Evolutionary conservation across 441 rosid genomes (phyloP).

Genomic region (Macaranga tanarius): DNA sequence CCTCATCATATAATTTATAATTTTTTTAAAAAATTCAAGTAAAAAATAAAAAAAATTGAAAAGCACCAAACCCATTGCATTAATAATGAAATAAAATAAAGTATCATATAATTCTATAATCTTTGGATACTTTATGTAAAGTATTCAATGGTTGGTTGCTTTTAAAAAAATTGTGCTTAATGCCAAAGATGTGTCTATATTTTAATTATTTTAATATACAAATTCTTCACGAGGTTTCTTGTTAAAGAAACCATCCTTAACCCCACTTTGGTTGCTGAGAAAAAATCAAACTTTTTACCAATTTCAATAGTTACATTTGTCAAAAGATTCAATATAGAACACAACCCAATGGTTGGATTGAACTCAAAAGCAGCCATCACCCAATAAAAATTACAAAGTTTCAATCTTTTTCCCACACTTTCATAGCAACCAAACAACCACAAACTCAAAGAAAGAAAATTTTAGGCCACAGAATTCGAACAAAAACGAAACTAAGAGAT

Average conservation of each 20-base stretch:
- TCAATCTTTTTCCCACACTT: not conserved
- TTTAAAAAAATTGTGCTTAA: not conserved
- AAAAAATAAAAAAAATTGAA: too few species aligned
- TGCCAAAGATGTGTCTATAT: not conserved
- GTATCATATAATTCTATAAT: not conserved
- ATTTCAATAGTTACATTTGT: not conserved
- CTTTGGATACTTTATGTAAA: not conserved
- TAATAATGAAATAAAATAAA: not conserved
- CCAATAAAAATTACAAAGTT: not conserved
- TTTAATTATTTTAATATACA: not conserved
- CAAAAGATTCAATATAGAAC: not conserved
- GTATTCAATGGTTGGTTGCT: not conserved
- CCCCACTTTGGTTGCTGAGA: not conserved
- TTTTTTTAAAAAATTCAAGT: too few species aligned
- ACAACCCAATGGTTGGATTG: not conserved
- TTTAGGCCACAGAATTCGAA: not conserved
- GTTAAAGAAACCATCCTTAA: not conserved
- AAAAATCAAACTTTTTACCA: not conserved
- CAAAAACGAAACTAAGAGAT: not conserved
- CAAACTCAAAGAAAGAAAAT: not conserved
- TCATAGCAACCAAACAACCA: conserved; percentile 7
- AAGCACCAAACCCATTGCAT: not conserved
- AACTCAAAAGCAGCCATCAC: not conserved
- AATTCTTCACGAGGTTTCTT: conserved; percentile 4
- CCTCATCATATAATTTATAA: too few species aligned